phyloP scores from a whole-genome alignment of 148 eudicot genomes.

The Camellia lanceoleosa region DNA sequence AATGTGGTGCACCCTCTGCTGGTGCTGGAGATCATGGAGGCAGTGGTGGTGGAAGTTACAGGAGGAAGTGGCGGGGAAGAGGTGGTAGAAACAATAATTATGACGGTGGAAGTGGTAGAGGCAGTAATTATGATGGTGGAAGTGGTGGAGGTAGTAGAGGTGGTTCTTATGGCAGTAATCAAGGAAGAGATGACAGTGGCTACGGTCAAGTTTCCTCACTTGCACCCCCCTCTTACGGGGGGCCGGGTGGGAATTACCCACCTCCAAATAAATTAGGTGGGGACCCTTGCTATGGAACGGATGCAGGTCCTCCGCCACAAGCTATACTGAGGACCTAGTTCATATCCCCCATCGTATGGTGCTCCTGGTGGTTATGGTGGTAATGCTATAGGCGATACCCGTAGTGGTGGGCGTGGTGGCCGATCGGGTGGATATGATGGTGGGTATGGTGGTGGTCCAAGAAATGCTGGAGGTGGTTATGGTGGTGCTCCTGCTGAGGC shows the following conservation, averaged over 20 bases:
- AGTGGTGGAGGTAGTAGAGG: constrained; percentile 52
- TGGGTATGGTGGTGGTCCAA: constrained; percentile 58
- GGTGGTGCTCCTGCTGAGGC: constrained; percentile 52
- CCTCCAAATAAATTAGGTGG: constrained; percentile 50
- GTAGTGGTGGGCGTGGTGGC: constrained; percentile 64
- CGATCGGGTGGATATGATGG: constrained; percentile 65
- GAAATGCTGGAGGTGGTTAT: constrained; percentile 46
- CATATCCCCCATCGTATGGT: constrained; percentile 78
- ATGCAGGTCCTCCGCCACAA: constrained; percentile 89
- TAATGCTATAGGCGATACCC: constrained; percentile 41
- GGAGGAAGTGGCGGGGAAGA: constrained; percentile 48
- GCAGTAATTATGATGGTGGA: constrained; percentile 39
- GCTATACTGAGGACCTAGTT: constrained; percentile 72
- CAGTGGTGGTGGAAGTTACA: constrained; percentile 41
- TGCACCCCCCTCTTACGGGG: constrained; percentile 53
- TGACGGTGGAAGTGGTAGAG: constrained; percentile 46
- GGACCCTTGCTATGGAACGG: constrained; percentile 57
- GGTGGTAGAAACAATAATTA: constrained; percentile 35
- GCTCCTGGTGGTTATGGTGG: constrained; percentile 65
- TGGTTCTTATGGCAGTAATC: constrained; percentile 57
- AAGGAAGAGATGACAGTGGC: constrained; percentile 57
- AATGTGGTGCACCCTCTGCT: constrained; percentile 68
- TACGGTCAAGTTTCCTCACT: constrained; percentile 55
- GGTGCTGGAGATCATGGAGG: constrained; percentile 28
- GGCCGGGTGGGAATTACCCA: constrained; percentile 49